phyloP scores from a whole-genome alignment of 208 protist genomes.

The Trichomonas gallinae region DNA sequence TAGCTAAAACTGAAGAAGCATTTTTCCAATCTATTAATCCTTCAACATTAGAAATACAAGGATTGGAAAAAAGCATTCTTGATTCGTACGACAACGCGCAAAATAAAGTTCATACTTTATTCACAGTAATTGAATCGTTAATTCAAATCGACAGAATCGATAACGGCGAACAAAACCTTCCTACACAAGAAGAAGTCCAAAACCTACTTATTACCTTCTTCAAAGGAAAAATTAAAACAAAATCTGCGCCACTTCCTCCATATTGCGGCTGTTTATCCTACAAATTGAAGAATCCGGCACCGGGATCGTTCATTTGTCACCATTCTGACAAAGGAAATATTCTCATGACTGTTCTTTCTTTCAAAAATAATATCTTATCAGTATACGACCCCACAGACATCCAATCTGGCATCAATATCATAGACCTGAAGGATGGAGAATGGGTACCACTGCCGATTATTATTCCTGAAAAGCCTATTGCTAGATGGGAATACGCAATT shows the following conservation, averaged over 20 bases:
- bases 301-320: background rate
- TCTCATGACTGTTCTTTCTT: background rate
- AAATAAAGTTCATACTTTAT: background rate
- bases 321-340: background rate
- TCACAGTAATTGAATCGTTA: background rate
- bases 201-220: background rate
- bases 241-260: background rate
- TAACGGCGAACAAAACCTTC: background rate
- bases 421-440: background rate
- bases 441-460: background rate
- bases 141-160: background rate
- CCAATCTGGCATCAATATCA: background rate
- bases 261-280: background rate
- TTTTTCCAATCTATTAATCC: background rate
- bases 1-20: background rate
- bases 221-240: constrained; percentile 3
- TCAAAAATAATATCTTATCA: background rate
- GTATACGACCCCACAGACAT: background rate
- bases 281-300: background rate
- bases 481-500: background rate
- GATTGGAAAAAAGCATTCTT: background rate
- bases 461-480: background rate
- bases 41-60: background rate
- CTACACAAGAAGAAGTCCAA: background rate
- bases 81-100: background rate